A percentile compares a stretch with the other conserved stretches of the same genome.
Conservation (phyloP, 495 filamentous ascomycete species). For the Aspergillus cavernicola region DNA sequence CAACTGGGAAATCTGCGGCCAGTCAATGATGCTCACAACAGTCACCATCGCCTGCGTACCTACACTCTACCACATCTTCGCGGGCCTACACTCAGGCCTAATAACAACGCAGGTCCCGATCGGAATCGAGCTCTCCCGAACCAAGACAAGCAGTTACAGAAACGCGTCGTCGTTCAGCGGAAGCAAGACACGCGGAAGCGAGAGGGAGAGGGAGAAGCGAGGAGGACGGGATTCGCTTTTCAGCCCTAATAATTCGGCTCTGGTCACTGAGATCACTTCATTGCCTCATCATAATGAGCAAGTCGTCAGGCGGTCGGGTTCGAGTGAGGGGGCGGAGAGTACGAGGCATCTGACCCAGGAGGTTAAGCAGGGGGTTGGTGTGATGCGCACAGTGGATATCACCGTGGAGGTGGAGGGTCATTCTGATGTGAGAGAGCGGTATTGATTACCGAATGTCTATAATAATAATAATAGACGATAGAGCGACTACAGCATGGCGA, state of each 20-base stretch:
- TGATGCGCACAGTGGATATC: slow-evolving; percentile 22
- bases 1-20: slow-evolving; percentile 10
- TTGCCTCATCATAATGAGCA: background rate
- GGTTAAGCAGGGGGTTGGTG: slow-evolving; percentile 1
- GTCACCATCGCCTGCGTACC: slow-evolving; percentile 32
- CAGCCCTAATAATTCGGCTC: background rate
- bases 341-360: slow-evolving; percentile 18
- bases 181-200: background rate
- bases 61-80: slow-evolving; percentile 36
- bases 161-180: slow-evolving; percentile 10
- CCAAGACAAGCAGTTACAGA: slow-evolving; percentile 14
- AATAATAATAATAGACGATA: too few relatives aligned
- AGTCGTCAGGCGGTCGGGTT: background rate
- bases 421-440: too few relatives aligned
- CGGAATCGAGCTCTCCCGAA: slow-evolving; percentile 18
- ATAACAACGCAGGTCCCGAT: slow-evolving; percentile 27
- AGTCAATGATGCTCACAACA: slow-evolving; percentile 27
- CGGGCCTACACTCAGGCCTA: slow-evolving; percentile 33
- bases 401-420: slow-evolving; percentile 18
- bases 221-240: background rate
- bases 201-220: background rate
- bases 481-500: too few relatives aligned
- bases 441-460: too few relatives aligned
- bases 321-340: slow-evolving; percentile 16
- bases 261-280: slow-evolving; percentile 11